phyloP scores from a whole-genome alignment of 768 basidiomycete species.

The Rubroboletus satanas region DNA sequence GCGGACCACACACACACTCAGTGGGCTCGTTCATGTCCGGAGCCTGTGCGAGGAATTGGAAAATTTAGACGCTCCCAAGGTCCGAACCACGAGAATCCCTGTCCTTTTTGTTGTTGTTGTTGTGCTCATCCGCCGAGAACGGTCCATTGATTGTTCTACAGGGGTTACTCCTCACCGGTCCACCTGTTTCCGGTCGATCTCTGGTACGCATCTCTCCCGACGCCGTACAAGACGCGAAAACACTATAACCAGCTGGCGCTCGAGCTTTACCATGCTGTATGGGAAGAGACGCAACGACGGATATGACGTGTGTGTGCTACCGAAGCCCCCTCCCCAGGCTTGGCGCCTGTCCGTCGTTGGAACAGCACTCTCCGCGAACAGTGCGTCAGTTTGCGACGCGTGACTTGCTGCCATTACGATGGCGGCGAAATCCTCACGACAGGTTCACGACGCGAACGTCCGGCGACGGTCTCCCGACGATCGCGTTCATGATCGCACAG shows the following conservation, averaged over 20 bases:
- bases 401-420: constrained; percentile 22
- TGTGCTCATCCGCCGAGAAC: neutral
- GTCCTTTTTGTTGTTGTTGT: neutral
- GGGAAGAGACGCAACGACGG: neutral
- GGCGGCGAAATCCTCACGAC: constrained; percentile 22
- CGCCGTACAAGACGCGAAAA: neutral
- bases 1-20: neutral
- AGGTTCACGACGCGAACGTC: constrained; percentile 18
- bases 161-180: neutral
- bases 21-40: neutral
- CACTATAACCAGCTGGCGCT: neutral
- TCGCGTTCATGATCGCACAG: constrained; percentile 44
- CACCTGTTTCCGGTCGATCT: neutral
- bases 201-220: no score
- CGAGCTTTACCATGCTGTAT: neutral
- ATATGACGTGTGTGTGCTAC: neutral
- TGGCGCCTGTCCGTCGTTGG: neutral
- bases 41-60: constrained; percentile 24
- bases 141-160: neutral
- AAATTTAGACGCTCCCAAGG: constrained; percentile 41
- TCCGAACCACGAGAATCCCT: constrained; percentile 17
- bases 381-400: neutral
- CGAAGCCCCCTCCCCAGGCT: neutral
- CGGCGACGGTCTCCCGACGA: neutral
- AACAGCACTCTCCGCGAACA: constrained; percentile 21